phyloP scores from a whole-genome alignment of 2,329 filamentous ascomycete species.

The Phialophora macrospora region DNA sequence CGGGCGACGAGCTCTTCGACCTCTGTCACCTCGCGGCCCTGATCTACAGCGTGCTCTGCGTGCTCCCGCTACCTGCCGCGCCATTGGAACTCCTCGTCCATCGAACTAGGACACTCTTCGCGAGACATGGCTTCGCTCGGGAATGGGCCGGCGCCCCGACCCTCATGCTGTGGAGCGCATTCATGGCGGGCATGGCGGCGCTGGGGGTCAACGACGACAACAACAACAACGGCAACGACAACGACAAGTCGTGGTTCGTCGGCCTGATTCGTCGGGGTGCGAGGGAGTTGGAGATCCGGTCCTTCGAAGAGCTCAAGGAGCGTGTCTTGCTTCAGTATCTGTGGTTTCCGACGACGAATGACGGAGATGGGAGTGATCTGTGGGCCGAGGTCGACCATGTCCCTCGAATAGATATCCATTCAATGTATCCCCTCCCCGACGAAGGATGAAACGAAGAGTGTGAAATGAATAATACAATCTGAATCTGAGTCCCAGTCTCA shows the following conservation, averaged over 20 bases:
- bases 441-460: too few species aligned
- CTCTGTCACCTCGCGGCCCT: slow-evolving; percentile 17
- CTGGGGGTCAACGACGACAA: too few species aligned
- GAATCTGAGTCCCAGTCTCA: too few species aligned
- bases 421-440: too few species aligned
- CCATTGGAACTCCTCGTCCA: slow-evolving; percentile 15
- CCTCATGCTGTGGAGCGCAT: slow-evolving; percentile 18
- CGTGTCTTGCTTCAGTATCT: slow-evolving; percentile 27
- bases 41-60: slow-evolving; percentile 19
- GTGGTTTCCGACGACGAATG: slow-evolving; percentile 23
- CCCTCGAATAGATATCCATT: too few species aligned
- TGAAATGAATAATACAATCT: too few species aligned
- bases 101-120: not conserved
- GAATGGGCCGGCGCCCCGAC: slow-evolving; percentile 17
- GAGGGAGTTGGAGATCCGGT: slow-evolving; percentile 12
- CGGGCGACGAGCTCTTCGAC: not conserved
- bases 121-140: not conserved
- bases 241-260: not conserved
- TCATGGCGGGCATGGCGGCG: slow-evolving; percentile 11
- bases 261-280: not conserved
- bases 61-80: slow-evolving; percentile 18
- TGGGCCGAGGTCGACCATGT: not conserved
- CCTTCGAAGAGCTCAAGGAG: slow-evolving; percentile 19
- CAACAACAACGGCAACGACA: too few species aligned
- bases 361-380: slow-evolving; percentile 8